These are phyloP conservation scores for Firmiana major DNA, from an alignment of 345 rosid genomes.

Conservation along the genomic window DNA sequence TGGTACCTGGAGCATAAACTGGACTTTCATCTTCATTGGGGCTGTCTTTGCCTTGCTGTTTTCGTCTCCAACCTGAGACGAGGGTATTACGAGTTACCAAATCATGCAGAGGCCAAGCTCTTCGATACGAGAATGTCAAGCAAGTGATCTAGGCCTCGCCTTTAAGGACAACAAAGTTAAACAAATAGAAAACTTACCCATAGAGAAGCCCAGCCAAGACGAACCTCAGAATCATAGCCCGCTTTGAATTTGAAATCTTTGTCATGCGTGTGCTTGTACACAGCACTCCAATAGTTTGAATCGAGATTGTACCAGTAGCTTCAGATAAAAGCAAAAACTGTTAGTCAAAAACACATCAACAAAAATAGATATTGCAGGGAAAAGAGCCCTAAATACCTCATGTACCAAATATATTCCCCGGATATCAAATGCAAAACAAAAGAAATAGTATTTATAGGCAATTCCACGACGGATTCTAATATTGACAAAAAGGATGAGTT, in stretches of 20 bases:
- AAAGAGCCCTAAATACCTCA: neutral
- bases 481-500: conserved; percentile 1
- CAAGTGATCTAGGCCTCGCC: neutral
- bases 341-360: neutral
- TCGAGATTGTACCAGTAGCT: conserved; percentile 92
- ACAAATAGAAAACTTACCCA: conserved; percentile 54
- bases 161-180: neutral
- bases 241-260: conserved; percentile 89
- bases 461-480: neutral
- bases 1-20: conserved; percentile 95
- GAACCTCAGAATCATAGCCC: conserved; percentile 83
- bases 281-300: conserved; percentile 84
- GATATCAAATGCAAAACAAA: neutral
- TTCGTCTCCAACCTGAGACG: conserved; percentile 74
- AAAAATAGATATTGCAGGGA: neutral
- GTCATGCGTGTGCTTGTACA: conserved; percentile 81
- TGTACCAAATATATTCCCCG: neutral
- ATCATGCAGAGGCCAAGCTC: neutral
- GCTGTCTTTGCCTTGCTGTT: conserved; percentile 69
- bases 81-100: neutral
- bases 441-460: neutral
- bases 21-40: conserved; percentile 86
- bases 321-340: conserved; percentile 18
- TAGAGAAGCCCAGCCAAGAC: conserved; percentile 93
- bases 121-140: neutral